Base-by-base conservation (phyloP, 345 rosid species). In the Brassica rapa region DNA sequence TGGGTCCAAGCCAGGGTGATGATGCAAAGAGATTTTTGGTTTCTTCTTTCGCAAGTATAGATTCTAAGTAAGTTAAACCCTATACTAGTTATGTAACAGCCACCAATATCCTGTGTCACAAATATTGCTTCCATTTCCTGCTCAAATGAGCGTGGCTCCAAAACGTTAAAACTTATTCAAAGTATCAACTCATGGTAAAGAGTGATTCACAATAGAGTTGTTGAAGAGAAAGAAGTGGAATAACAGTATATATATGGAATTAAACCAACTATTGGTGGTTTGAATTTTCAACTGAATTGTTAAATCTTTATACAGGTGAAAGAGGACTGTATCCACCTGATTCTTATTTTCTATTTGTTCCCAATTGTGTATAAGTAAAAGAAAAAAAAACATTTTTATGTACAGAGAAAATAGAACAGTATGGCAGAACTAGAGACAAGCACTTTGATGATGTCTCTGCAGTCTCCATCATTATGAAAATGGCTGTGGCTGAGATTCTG, bases 401-500 rank as follows among this genome's bases (percentile, higher is more conserved):
- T 79, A 79, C 82, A 79, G 15, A 78, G 60, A 64, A 27, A 37
- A 65, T 24, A 57, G 59, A 63, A 9, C 33, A 56, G 21, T 32
- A 57, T 66, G 15, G 39, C 69, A 24, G 49, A 57, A 68, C 49
- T 56, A 53, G 71, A 8, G 72, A 8, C 24, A 1, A 39, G 27
- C 41, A 66, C 37, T 55, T 33, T 51, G 71, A 61, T 53, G 25
- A 37, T 63, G 29, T 25, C 29, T 25, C 29, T 25, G 29, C 29
- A 25, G 29, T 25, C 29, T 25, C 29, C 29, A 25, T 25, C 29
- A 3, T 27, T 74, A 73, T 35, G 78, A 79, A 68, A 68, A 73
- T 62, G 82, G 78, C 30, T 74, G 72, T 70, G 79, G 72, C 55
- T 70, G 72, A 64, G 86, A 67, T 60, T 86, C 89, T 16, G 91